Evolutionary conservation across 116 monocot genomes (phyloP).

Genomic region (Posidonia oceanica): DNA sequence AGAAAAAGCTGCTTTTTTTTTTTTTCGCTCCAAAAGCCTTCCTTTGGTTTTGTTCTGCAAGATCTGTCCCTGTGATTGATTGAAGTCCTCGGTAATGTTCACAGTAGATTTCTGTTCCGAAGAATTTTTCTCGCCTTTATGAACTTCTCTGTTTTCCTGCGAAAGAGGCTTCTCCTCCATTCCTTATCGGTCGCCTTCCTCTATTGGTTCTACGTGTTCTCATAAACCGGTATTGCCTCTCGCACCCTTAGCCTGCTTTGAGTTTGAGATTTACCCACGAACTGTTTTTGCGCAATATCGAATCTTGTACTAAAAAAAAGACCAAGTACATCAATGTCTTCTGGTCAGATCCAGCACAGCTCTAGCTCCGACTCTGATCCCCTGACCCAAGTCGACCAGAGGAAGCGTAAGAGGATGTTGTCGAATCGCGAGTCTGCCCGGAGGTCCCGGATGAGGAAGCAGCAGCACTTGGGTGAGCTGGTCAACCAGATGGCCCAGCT

Average conservation of each 20-base stretch:
- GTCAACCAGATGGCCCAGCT: slow-evolving; percentile 20
- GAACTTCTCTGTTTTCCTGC: slow-evolving; percentile 40
- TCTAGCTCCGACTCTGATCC: slow-evolving; percentile 33
- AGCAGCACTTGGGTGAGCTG: slow-evolving; percentile 50
- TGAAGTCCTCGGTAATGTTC: not conserved
- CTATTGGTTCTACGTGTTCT: slow-evolving; percentile 95
- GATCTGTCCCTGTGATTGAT: too few relatives aligned
- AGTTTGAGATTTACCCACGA: not conserved
- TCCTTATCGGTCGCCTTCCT: slow-evolving; percentile 91
- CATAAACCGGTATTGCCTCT: slow-evolving; percentile 19
- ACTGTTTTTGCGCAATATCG: not conserved
- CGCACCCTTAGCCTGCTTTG: not conserved
- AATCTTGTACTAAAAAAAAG: not conserved
- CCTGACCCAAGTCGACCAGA: slow-evolving; percentile 22
- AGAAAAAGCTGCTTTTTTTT: not conserved
- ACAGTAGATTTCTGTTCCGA: not conserved
- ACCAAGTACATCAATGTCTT: not conserved
- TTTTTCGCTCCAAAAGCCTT: not conserved
- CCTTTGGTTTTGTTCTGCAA: not conserved
- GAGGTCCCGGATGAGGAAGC: slow-evolving; percentile 60
- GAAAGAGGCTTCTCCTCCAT: slow-evolving; percentile 48
- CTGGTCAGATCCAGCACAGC: slow-evolving; percentile 7
- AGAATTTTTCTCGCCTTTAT: slow-evolving; percentile 25
- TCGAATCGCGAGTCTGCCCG: slow-evolving; percentile 70
- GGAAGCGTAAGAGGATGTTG: slow-evolving; percentile 46